Percentiles rank a stretch among this genome's conserved stretches.
Evolutionary conservation across 148 eudicot genomes (phyloP).

Genomic region (Rhododendron molle): DNA sequence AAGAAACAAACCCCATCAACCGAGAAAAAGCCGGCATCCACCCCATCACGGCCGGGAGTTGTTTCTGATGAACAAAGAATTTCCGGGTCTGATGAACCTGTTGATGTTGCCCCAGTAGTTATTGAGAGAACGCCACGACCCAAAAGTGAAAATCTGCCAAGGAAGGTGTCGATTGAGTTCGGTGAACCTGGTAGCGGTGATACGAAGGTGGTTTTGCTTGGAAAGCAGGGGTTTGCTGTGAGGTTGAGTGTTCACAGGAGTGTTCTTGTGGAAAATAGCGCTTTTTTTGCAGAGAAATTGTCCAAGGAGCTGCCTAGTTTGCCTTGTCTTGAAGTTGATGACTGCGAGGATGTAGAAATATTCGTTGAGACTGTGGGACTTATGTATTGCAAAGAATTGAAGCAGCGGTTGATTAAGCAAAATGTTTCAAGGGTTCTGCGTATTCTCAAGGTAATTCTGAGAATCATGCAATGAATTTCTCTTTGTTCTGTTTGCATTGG

Average conservation of each 20-base stretch:
- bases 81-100: slow-evolving; percentile 23
- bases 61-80: slow-evolving; percentile 34
- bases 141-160: slow-evolving; percentile 52
- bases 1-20: slow-evolving; percentile 36
- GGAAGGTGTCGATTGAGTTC: slow-evolving; percentile 85
- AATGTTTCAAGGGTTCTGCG: slow-evolving; percentile 78
- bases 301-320: slow-evolving; percentile 34
- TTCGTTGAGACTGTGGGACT: slow-evolving; percentile 81
- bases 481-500: background rate
- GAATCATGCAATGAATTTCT: background rate
- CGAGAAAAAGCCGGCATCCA: slow-evolving; percentile 33
- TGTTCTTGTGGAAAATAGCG: slow-evolving; percentile 48
- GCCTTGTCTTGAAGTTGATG: slow-evolving; percentile 51
- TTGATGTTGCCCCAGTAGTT: slow-evolving; percentile 19
- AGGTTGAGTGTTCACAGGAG: slow-evolving; percentile 79
- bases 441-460: slow-evolving; percentile 66
- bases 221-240: slow-evolving; percentile 71
- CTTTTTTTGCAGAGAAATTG: slow-evolving; percentile 55
- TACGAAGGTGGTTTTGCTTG: slow-evolving; percentile 61
- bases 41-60: slow-evolving; percentile 22
- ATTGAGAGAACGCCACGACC: slow-evolving; percentile 31
- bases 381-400: slow-evolving; percentile 80
- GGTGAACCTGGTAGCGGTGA: slow-evolving; percentile 84
- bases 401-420: slow-evolving; percentile 75
- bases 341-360: slow-evolving; percentile 83